phyloP scores from a whole-genome alignment of 177 flowering plant genomes.

The Vitis hybrid region DNA sequence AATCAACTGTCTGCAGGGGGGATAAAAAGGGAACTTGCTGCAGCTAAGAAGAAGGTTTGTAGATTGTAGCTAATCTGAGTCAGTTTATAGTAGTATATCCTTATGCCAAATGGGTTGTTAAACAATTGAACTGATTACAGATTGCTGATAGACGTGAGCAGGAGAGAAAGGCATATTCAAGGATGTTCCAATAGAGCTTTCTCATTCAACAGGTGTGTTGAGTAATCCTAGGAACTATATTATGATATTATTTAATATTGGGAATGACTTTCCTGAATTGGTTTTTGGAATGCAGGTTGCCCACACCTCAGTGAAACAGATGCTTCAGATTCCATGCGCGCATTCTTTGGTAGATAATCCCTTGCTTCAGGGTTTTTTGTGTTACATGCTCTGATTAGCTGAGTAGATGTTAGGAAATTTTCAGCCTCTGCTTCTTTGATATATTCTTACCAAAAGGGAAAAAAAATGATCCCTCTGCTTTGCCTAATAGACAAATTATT shows the following conservation, averaged over 20 bases:
- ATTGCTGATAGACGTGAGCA: slow-evolving; percentile 47
- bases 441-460: too few relatives aligned
- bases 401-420: too few relatives aligned
- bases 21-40: slow-evolving; percentile 75
- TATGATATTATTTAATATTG: neutral
- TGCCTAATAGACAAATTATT: too few relatives aligned
- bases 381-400: too few relatives aligned
- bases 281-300: slow-evolving; percentile 10
- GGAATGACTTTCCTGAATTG: neutral
- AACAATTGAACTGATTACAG: slow-evolving; percentile 24
- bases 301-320: neutral
- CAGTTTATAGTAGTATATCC: neutral
- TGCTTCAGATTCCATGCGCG: too few relatives aligned
- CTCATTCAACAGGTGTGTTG: slow-evolving; percentile 3
- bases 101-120: neutral
- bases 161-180: slow-evolving; percentile 48
- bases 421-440: too few relatives aligned
- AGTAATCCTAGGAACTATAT: neutral
- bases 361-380: too few relatives aligned
- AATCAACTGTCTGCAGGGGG: slow-evolving; percentile 44
- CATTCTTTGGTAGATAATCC: too few relatives aligned
- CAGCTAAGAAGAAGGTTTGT: slow-evolving; percentile 72
- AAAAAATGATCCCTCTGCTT: too few relatives aligned
- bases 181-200: slow-evolving; percentile 49
- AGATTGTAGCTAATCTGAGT: neutral